Evolutionary conservation across 2,329 filamentous ascomycete species (phyloP).

Genomic region (Fusarium verrucosum): DNA sequence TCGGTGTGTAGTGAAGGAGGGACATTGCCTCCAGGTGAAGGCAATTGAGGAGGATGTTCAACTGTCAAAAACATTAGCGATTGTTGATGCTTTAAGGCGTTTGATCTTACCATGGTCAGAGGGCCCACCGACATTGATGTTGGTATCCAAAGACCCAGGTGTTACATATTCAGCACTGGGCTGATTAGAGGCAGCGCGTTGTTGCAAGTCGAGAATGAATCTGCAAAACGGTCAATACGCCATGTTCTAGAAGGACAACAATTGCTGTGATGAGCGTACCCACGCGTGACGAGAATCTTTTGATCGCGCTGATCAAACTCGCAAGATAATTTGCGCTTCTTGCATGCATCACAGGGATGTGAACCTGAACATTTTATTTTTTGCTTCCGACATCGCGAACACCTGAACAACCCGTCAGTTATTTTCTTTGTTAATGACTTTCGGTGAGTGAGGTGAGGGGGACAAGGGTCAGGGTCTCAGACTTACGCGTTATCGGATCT

Average conservation of each 20-base stretch:
- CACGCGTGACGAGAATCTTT: constrained; percentile 59
- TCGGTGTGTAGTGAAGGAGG: constrained; percentile 21
- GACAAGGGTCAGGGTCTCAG: neutral
- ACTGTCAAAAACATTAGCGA: neutral
- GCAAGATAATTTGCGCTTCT: constrained; percentile 47
- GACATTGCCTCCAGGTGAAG: constrained; percentile 15
- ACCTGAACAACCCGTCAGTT: constrained; percentile 18
- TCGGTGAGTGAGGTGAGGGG: neutral
- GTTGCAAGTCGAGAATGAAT: constrained; percentile 50
- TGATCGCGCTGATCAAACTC: constrained; percentile 55
- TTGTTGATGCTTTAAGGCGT: too few relatives aligned
- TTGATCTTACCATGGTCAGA: constrained; percentile 30
- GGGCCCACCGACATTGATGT: constrained; percentile 29
- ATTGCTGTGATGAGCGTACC: constrained; percentile 42
- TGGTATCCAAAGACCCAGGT: constrained; percentile 36
- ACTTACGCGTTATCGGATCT: constrained; percentile 43
- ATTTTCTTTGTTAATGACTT: neutral
- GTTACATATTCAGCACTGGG: constrained; percentile 32
- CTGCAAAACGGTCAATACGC: constrained; percentile 30
- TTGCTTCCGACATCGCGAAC: constrained; percentile 46
- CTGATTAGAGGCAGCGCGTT: constrained; percentile 38
- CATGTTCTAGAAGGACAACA: constrained; percentile 4
- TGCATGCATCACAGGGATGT: constrained; percentile 48
- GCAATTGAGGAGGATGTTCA: constrained; percentile 8
- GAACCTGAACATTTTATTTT: constrained; percentile 50